These are phyloP conservation scores for Diaporthe capsici DNA, from an alignment of 2,329 filamentous ascomycete species.

Conservation along the genomic window DNA sequence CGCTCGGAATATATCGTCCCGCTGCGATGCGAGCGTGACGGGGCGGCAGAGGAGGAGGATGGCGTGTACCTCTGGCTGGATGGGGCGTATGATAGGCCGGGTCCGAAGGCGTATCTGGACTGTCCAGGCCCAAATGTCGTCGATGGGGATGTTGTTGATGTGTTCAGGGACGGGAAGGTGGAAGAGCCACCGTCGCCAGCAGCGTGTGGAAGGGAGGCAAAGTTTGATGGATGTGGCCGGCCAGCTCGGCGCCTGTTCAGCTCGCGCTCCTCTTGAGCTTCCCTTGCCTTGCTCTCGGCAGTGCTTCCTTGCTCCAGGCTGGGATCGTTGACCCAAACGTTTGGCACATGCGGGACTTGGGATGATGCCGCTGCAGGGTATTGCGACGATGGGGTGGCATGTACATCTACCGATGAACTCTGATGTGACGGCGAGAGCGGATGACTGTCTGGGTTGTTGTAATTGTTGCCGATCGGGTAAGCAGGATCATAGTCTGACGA, in stretches of 20 bases:
- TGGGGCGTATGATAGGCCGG: constrained; percentile 22
- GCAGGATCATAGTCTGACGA: constrained; percentile 16
- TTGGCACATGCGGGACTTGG: constrained; percentile 61
- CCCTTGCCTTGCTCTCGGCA: constrained; percentile 58
- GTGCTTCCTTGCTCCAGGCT: constrained; percentile 55
- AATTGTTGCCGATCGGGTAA: constrained; percentile 44
- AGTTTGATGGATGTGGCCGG: constrained; percentile 6
- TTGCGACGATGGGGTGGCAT: constrained; percentile 33
- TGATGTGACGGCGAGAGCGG: constrained; percentile 23
- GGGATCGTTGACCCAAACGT: constrained; percentile 65
- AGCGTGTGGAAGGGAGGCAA: constrained; percentile 14
- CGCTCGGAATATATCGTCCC: constrained; percentile 52
- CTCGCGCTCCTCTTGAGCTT: constrained; percentile 58
- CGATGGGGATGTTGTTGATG: background rate
- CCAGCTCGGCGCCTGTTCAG: constrained; percentile 37
- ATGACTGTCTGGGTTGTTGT: constrained; percentile 13
- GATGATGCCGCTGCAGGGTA: constrained; percentile 45
- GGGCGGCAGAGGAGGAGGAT: constrained; percentile 43
- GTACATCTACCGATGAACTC: background rate
- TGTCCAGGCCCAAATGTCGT: constrained; percentile 17
- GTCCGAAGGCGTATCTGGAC: constrained; percentile 32
- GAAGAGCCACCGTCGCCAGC: background rate
- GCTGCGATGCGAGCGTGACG: constrained; percentile 44
- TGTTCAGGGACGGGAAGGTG: background rate
- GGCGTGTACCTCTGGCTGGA: constrained; percentile 36